These are phyloP conservation scores for Nothophaeocryptopus gaeumannii DNA, from an alignment of 2,329 filamentous ascomycete genomes.

Conservation along the genomic window DNA sequence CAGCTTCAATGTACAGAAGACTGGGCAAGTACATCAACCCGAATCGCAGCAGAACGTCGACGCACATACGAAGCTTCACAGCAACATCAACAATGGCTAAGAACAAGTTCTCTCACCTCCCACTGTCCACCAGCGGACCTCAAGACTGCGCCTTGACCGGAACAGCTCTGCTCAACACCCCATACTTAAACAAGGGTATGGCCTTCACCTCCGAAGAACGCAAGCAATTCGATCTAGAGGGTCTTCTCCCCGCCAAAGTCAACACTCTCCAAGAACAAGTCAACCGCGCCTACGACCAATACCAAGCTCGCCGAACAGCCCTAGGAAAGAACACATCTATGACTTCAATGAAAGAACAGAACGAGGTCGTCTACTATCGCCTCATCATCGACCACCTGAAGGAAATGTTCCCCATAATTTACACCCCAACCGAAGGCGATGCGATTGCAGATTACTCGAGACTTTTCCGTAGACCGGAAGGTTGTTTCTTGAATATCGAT, in stretches of 20 bases:
- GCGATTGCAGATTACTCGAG: slow-evolving; percentile 82
- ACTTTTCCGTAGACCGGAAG: slow-evolving; percentile 73
- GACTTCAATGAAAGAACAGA: slow-evolving; percentile 80
- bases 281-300: slow-evolving; percentile 77
- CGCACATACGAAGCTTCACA: not conserved
- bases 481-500: slow-evolving; percentile 74
- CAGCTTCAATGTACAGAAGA: too few species aligned
- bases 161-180: slow-evolving; percentile 57
- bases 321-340: slow-evolving; percentile 86
- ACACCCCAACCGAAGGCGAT: slow-evolving; percentile 85
- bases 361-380: slow-evolving; percentile 77
- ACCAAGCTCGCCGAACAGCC: slow-evolving; percentile 59
- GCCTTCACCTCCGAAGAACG: slow-evolving; percentile 71
- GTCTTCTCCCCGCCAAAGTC: slow-evolving; percentile 68
- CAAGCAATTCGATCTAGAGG: slow-evolving; percentile 65
- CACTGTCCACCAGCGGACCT: slow-evolving; percentile 2
- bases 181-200: slow-evolving; percentile 80
- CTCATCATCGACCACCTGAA: slow-evolving; percentile 73
- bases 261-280: slow-evolving; percentile 76
- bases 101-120: slow-evolving; percentile 6
- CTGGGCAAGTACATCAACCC: too few species aligned
- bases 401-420: slow-evolving; percentile 89
- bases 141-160: slow-evolving; percentile 5
- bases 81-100: slow-evolving; percentile 1
- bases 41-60: too few species aligned